These are phyloP conservation scores for Pulveroboletus ravenelii DNA, from an alignment of 768 basidiomycete genomes.

Conservation along the genomic window DNA sequence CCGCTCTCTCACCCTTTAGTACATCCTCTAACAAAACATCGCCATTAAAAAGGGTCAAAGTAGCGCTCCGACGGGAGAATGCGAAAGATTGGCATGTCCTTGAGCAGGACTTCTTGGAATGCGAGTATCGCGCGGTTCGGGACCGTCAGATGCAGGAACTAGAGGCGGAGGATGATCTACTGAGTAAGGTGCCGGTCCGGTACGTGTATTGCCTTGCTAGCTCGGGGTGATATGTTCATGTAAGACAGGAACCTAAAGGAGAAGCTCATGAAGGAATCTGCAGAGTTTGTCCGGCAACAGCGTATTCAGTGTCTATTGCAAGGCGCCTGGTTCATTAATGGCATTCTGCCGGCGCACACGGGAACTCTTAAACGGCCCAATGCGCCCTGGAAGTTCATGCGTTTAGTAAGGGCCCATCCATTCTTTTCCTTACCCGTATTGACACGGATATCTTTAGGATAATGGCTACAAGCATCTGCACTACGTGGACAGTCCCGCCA, in stretches of 20 bases:
- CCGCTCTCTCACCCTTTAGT: neutral
- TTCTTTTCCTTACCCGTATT: neutral
- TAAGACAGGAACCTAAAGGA: conserved; percentile 69
- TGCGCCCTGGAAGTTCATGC: conserved; percentile 81
- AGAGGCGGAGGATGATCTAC: conserved; percentile 81
- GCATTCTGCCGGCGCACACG: conserved; percentile 47
- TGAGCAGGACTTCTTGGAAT: conserved; percentile 73
- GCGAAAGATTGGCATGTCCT: conserved; percentile 79
- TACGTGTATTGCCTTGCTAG: conserved; percentile 32
- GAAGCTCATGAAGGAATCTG: conserved; percentile 85
- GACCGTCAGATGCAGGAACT: conserved; percentile 89
- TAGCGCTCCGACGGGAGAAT: conserved; percentile 70
- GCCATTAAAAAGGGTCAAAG: conserved; percentile 53
- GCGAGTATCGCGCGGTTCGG: conserved; percentile 80
- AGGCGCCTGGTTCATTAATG: conserved; percentile 91
- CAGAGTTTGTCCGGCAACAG: conserved; percentile 85
- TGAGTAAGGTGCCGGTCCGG: conserved; percentile 84
- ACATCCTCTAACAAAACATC: conserved; percentile 5
- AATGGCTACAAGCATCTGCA: conserved; percentile 76
- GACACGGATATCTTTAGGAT: conserved; percentile 46
- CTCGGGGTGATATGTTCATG: conserved; percentile 3
- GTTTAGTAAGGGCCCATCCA: conserved; percentile 51
- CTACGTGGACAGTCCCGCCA: conserved; percentile 76
- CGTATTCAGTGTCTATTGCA: conserved; percentile 83
- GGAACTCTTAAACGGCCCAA: conserved; percentile 48